These are phyloP conservation scores for Inga oerstediana DNA, from an alignment of 306 rosid genomes.

Conservation along the genomic window DNA sequence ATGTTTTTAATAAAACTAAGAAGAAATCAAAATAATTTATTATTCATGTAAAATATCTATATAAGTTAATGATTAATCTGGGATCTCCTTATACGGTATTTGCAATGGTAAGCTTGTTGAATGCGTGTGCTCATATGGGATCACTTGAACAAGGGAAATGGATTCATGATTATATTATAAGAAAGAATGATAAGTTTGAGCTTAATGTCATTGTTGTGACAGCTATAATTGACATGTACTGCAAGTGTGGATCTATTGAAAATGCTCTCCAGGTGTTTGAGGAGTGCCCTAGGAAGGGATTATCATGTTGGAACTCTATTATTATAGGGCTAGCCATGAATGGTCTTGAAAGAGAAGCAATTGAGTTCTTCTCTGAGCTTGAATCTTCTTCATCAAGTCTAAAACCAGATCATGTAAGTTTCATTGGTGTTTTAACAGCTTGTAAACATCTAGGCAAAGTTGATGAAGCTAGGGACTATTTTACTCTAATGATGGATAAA, in stretches of 20 bases:
- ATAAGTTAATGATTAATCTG: too few species aligned
- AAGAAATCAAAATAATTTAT: too few species aligned
- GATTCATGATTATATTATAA: slow-evolving; percentile 69
- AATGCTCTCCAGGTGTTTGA: slow-evolving; percentile 69
- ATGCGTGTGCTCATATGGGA: slow-evolving; percentile 84
- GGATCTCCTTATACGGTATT: too few species aligned
- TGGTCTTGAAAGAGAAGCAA: slow-evolving; percentile 68
- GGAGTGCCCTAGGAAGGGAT: slow-evolving; percentile 47
- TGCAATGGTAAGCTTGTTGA: slow-evolving; percentile 80
- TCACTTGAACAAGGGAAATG: slow-evolving; percentile 80
- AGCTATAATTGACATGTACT: slow-evolving; percentile 83
- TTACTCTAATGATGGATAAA: slow-evolving; percentile 50
- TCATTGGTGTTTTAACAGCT: slow-evolving; percentile 80
- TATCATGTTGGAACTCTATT: slow-evolving; percentile 82
- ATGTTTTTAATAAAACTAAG: too few species aligned
- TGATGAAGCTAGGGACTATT: slow-evolving; percentile 59
- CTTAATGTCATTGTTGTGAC: slow-evolving; percentile 65
- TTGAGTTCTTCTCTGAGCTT: slow-evolving; percentile 61
- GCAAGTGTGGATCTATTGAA: slow-evolving; percentile 71
- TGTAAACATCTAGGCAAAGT: slow-evolving; percentile 73
- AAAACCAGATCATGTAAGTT: slow-evolving; percentile 67
- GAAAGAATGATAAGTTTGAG: slow-evolving; percentile 51
- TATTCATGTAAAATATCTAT: too few species aligned
- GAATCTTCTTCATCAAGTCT: slow-evolving; percentile 51
- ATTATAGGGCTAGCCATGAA: slow-evolving; percentile 78